These are phyloP conservation scores for Pseudozyma sp. DNA, from an alignment of 1,284 basidiomycete genomes.

Conservation along the genomic window DNA sequence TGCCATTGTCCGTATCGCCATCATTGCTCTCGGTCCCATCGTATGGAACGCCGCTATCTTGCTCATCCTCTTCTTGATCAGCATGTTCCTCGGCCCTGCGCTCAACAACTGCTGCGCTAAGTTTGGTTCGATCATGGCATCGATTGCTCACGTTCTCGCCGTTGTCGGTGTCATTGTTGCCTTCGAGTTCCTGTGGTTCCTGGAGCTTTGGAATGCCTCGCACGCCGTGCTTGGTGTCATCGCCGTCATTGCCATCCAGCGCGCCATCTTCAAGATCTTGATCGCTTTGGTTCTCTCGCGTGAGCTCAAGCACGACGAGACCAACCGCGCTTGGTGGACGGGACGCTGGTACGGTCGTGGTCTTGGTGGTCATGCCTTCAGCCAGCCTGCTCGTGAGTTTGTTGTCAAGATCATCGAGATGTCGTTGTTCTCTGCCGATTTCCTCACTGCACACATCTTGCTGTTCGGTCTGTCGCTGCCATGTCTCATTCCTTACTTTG, in stretches of 20 bases:
- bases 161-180: slow-evolving; percentile 65
- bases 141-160: slow-evolving; percentile 65
- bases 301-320: slow-evolving; percentile 69
- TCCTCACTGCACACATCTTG: slow-evolving; percentile 63
- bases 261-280: slow-evolving; percentile 68
- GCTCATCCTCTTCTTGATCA: slow-evolving; percentile 86
- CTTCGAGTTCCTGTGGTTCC: slow-evolving; percentile 79
- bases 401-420: slow-evolving; percentile 69
- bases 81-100: slow-evolving; percentile 91
- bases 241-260: slow-evolving; percentile 69
- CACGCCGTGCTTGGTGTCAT: slow-evolving; percentile 77
- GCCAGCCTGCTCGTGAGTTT: slow-evolving; percentile 68
- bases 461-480: slow-evolving; percentile 72
- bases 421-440: slow-evolving; percentile 66
- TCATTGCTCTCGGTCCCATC: slow-evolving; percentile 92
- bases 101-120: slow-evolving; percentile 76
- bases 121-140: slow-evolving; percentile 68
- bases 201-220: slow-evolving; percentile 90
- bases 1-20: slow-evolving; percentile 89
- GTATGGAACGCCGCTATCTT: slow-evolving; percentile 94
- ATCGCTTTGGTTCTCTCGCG: slow-evolving; percentile 66
- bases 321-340: slow-evolving; percentile 69
- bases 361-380: slow-evolving; percentile 67
- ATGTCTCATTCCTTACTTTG: slow-evolving; percentile 68
- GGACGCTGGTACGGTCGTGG: slow-evolving; percentile 69